Base-by-base conservation (phyloP, 257 asterid species). In the Hygrophila difformis region DNA sequence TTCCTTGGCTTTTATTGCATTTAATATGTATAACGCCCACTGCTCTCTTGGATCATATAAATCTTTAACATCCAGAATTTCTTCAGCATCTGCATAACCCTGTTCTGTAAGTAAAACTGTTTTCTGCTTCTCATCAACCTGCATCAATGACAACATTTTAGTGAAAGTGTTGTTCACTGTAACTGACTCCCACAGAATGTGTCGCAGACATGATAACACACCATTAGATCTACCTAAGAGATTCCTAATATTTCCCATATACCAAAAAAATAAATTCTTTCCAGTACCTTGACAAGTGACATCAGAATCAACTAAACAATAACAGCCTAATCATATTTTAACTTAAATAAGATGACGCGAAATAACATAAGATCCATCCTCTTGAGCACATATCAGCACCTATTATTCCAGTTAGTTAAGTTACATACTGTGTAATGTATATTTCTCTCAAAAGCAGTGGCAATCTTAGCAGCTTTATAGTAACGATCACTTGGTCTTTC, bases 61-160 rank as follows among this genome's bases (percentile, higher is more conserved):
- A 75, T 89, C 96, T 66, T 89, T 82, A 50, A 89, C 88, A 50
- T 74, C 83, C 69, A 89, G 72, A 63, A 89, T 89, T 80, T 89
- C 96, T 61, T 89, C 98, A 44, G 98, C 83, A 67, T 85, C 96
- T 28, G 94, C 94, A 72, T 89, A 89, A 54, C 98, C 98, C 70
- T 89, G 93, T 70, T 89, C 98, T 12, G 93, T 61, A 56, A 85
- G 86, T 54, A 89, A 65, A 60, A 85, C 89, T 28, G 73, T 71
- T 70, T 89, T 89, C 61, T 77, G 96, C 56, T 85, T 89, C 68
- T 89, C 98, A 51, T 89, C 98, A 39, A 89, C 96, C 98, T 89
- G 93, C 83, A 73, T 33, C 47, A 26, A 52, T 34, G 40, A 61
- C 53, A 43, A 49, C 44, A 34, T n/a, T 35, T 42, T 20, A 31